Conservation (phyloP, 352 stramenopile species). For the Albugo laibachii region DNA sequence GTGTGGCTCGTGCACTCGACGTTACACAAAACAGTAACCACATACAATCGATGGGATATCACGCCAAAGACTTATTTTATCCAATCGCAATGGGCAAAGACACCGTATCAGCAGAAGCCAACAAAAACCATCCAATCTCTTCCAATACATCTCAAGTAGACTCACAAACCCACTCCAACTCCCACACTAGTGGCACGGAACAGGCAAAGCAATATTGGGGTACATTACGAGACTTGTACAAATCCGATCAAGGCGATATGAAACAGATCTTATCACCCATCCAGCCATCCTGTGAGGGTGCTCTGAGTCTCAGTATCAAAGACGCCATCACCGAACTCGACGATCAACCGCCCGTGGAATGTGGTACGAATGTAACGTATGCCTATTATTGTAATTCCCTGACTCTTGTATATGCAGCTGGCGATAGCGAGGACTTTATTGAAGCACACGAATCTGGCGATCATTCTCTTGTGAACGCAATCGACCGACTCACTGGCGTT, state of each 20-base stretch:
- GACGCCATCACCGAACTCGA: neutral
- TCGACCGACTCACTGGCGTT: constrained; percentile 37
- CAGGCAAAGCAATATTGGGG: constrained; percentile 40
- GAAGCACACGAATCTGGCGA: constrained; percentile 35
- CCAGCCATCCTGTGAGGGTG: too few relatives aligned
- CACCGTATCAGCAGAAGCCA: constrained; percentile 19
- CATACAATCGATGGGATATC: neutral
- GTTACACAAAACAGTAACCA: neutral
- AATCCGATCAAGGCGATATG: constrained; percentile 4
- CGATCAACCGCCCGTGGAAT: too few relatives aligned
- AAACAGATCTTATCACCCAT: too few relatives aligned
- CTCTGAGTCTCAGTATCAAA: constrained; percentile 2
- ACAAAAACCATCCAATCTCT: constrained; percentile 49
- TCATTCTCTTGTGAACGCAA: constrained; percentile 26
- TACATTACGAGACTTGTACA: constrained; percentile 44
- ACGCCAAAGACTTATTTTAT: constrained; percentile 24
- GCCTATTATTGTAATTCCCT: too few relatives aligned
- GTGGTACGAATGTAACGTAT: too few relatives aligned
- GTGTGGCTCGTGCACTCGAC: constrained; percentile 30
- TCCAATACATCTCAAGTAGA: constrained; percentile 20
- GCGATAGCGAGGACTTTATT: constrained; percentile 10
- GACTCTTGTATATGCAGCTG: too few relatives aligned
- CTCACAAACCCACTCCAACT: constrained; percentile 17
- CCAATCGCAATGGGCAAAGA: too few relatives aligned
- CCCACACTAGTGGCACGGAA: constrained; percentile 30